Evolutionary conservation across 2,329 filamentous ascomycete species (phyloP), one percentile per base, ranked within the genome.

Genomic region (Tolypocladium ovalisporum): DNA sequence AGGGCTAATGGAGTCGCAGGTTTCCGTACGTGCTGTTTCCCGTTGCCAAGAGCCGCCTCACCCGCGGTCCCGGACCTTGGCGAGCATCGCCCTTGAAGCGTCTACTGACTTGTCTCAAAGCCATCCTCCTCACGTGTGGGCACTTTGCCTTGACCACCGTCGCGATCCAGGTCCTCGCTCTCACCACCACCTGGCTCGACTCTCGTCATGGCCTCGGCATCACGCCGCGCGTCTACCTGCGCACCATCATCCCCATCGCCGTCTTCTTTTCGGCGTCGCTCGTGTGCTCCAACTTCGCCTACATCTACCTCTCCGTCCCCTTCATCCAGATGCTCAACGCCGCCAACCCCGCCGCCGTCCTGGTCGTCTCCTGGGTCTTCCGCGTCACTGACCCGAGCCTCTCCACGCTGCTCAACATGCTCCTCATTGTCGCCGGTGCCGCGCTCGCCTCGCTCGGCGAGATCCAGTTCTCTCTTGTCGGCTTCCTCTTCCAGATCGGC

Each of bases 241-340:
- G 80, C 59, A 82, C 82, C 54, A 85, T 87, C 61, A 75, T 87
- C 36, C 85, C 85, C 59, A 87, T 87, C 61, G 84, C 83, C 57
- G 66, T 86, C 62, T 79, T 86, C 71, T 86, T 86, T 75, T 84
- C 81, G 55, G 77, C 82, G 64, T 84, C 81, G 59, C 80, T 88
- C 67, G 75, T 87, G 65, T 86, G 81, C 70, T 84, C 82, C 63
- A 88, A 87, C 70, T 72, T 86, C 66, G 82, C 84, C 62, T 87
- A 87, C 68, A 76, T 87, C 56, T 85, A 87, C 68, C 78, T 87
- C 56, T 84, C 79, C 56, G 83, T 87, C 55, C 79, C 83, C 37
- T 87, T 87, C 67, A 87, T 87, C 63, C 85, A 87, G 74, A 87
- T 88, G 83, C 77, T 88, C 65, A 88, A 79, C 80, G 82, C 86